These are phyloP conservation scores for Sporothrix brunneoviolacea DNA, from an alignment of 2,329 filamentous ascomycete species.

Conservation along the genomic window DNA sequence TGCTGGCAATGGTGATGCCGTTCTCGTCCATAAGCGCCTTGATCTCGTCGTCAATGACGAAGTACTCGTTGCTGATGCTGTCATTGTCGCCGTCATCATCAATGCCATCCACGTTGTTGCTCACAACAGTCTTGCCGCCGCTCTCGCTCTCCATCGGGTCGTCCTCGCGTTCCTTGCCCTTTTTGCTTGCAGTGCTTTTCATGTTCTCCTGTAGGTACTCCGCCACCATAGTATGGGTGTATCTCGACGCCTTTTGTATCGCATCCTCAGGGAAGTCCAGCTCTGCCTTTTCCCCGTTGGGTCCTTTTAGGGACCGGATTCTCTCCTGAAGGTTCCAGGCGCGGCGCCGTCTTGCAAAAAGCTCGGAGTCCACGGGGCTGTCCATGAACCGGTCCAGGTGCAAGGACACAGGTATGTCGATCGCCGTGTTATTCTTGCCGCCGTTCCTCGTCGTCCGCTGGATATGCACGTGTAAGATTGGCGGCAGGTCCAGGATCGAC, in stretches of 20 bases:
- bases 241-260: slow-evolving; percentile 1
- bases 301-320: slow-evolving; percentile 48
- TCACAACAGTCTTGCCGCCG: no score
- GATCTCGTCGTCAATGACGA: slow-evolving; percentile 17
- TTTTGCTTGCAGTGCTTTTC: no score
- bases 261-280: background rate
- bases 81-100: background rate
- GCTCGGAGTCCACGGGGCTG: slow-evolving; percentile 49
- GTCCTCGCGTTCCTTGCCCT: no score
- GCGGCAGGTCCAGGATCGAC: slow-evolving; percentile 69
- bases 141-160: no score
- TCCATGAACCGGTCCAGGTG: slow-evolving; percentile 88
- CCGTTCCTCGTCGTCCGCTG: slow-evolving; percentile 72
- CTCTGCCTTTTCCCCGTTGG: slow-evolving; percentile 18
- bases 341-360: slow-evolving; percentile 59
- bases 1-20: slow-evolving; percentile 23
- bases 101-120: background rate
- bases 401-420: slow-evolving; percentile 72
- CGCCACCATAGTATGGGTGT: slow-evolving; percentile 7
- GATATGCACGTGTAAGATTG: slow-evolving; percentile 82
- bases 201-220: background rate
- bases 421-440: slow-evolving; percentile 68
- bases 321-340: slow-evolving; percentile 69
- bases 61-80: slow-evolving; percentile 8
- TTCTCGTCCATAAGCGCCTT: slow-evolving; percentile 26